phyloP scores from a whole-genome alignment of 169 alveolate species.

The Plasmodium billcollinsi region DNA sequence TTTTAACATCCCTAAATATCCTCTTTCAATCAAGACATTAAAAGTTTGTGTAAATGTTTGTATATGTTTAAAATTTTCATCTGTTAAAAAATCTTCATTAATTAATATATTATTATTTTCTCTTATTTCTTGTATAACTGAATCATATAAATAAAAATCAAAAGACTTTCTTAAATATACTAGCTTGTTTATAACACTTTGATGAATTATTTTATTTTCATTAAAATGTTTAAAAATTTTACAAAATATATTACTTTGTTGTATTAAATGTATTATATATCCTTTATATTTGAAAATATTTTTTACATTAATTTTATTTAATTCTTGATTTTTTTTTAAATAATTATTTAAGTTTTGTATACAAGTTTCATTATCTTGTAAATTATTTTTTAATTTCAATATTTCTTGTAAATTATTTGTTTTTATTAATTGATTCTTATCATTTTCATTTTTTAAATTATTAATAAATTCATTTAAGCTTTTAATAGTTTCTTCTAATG shows the following conservation, averaged over 20 bases:
- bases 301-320: constrained; percentile 11
- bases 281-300: constrained; percentile 23
- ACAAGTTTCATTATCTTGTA: constrained; percentile 29
- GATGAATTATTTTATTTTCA: constrained; percentile 7
- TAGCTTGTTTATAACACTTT: constrained; percentile 8
- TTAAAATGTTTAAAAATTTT: constrained; percentile 28
- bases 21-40: constrained; percentile 9
- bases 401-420: constrained; percentile 22
- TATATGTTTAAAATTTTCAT: constrained; percentile 12
- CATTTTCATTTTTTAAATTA: constrained; percentile 39
- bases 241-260: constrained; percentile 23
- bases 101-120: not conserved
- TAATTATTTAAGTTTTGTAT: constrained; percentile 7
- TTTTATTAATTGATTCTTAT: constrained; percentile 22
- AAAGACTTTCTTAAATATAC: constrained; percentile 1
- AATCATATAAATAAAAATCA: constrained; percentile 10
- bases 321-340: constrained; percentile 39
- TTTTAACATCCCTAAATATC: not conserved
- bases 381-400: constrained; percentile 3
- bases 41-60: constrained; percentile 9
- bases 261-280: constrained; percentile 23
- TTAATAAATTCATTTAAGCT: constrained; percentile 22
- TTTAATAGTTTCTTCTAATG: constrained; percentile 29
- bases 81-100: not conserved
- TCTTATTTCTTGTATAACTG: constrained; percentile 3